phyloP scores from a whole-genome alignment of 441 rosid species.

The Isatis lusitanica region DNA sequence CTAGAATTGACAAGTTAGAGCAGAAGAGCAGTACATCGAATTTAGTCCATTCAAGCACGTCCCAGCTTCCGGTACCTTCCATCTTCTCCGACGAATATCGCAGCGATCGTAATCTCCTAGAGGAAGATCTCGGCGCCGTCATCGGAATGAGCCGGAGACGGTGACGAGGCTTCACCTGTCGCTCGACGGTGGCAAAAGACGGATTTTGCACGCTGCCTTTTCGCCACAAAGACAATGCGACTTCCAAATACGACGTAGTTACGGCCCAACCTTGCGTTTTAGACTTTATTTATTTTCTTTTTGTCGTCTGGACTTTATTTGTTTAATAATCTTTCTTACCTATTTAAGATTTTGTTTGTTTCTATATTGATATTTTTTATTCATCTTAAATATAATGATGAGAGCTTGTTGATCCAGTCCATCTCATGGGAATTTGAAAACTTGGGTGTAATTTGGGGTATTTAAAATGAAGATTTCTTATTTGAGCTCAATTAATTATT shows the following conservation, averaged over 20 bases:
- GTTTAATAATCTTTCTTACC: neutral
- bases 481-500: neutral
- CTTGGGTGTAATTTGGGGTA: neutral
- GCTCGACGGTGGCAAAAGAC: conserved; percentile 39
- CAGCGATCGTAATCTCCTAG: conserved; percentile 47
- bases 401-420: neutral
- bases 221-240: conserved; percentile 34
- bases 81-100: conserved; percentile 60
- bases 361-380: neutral
- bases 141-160: conserved; percentile 26
- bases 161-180: conserved; percentile 27
- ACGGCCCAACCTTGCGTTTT: conserved; percentile 26
- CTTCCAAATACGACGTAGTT: conserved; percentile 35
- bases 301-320: neutral
- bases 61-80: conserved; percentile 86
- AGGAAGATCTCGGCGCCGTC: conserved; percentile 54
- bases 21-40: conserved; percentile 50
- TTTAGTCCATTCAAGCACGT: conserved; percentile 82
- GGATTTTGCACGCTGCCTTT: conserved; percentile 36
- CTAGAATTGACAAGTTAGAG: conserved; percentile 4
- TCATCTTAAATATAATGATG: neutral
- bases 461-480: neutral
- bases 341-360: neutral
- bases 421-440: neutral
- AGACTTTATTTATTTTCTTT: neutral